Conservation (phyloP, 1,284 basidiomycete species). For the Ganoderma boninense region DNA sequence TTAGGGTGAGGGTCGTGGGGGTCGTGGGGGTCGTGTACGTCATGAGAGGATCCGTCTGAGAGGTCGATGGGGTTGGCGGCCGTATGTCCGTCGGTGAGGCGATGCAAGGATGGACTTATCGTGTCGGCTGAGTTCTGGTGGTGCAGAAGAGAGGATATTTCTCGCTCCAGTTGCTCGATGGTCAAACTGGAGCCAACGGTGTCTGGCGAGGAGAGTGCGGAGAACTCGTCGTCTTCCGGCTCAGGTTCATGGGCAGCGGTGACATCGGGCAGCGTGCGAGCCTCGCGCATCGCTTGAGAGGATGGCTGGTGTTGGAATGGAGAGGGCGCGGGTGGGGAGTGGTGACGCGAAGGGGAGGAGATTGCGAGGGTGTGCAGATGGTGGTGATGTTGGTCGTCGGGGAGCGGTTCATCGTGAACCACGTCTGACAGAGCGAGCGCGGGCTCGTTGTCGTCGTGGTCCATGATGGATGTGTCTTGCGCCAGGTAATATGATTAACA, state of each 20-base stretch:
- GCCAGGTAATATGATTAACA: not conserved
- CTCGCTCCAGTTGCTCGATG: slow-evolving; percentile 78
- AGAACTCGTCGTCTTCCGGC: slow-evolving; percentile 29
- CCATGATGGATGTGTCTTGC: slow-evolving; percentile 50
- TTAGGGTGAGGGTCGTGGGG: slow-evolving; percentile 21
- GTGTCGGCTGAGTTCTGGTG: slow-evolving; percentile 74
- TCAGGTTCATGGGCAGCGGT: slow-evolving; percentile 17
- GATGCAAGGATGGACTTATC: slow-evolving; percentile 58
- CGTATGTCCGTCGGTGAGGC: slow-evolving; percentile 18
- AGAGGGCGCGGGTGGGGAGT: slow-evolving; percentile 37
- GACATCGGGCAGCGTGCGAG: slow-evolving; percentile 15
- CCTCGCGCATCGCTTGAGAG: slow-evolving; percentile 19
- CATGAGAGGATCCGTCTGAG: slow-evolving; percentile 7
- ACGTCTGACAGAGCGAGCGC: slow-evolving; percentile 80
- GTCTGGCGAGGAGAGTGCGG: slow-evolving; percentile 38
- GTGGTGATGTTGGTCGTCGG: slow-evolving; percentile 48
- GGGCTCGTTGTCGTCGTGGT: slow-evolving; percentile 59
- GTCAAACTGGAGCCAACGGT: slow-evolving; percentile 51
- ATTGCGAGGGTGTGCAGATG: slow-evolving; percentile 25
- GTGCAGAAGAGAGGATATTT: slow-evolving; percentile 73
- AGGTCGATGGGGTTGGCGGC: slow-evolving; percentile 21
- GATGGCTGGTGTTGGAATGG: slow-evolving; percentile 43
- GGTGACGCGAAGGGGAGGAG: slow-evolving; percentile 34
- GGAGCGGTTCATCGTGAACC: slow-evolving; percentile 74
- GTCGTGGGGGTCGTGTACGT: slow-evolving; percentile 9